Conservation (phyloP, 345 rosid genomes). For the Corchorus capsularis region DNA sequence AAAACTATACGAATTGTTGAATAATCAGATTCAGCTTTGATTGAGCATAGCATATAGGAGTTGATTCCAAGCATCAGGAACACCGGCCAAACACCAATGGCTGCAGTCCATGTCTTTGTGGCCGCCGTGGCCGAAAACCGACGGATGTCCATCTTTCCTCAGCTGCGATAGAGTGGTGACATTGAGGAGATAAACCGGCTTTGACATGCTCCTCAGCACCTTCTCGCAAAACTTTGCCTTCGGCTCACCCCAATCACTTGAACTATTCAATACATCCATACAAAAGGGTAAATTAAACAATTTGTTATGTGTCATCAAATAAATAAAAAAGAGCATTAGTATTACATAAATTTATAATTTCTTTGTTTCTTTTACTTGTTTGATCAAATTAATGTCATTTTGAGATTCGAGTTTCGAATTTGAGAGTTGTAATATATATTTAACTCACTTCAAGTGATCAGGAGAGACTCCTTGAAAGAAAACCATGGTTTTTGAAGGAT, state of each 20-base stretch:
- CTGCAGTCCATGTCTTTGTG: constrained; percentile 51
- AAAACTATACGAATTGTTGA: too few species aligned
- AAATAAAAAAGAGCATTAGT: too few species aligned
- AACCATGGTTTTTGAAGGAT: constrained; percentile 50
- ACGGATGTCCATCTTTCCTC: constrained; percentile 64
- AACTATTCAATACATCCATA: constrained; percentile 29
- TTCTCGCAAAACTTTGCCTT: constrained; percentile 39
- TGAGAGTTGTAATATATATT: too few species aligned
- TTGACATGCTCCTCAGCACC: constrained; percentile 35
- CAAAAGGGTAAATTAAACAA: neutral
- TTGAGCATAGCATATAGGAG: constrained; percentile 39
- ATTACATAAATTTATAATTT: too few species aligned
- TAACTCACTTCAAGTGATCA: constrained; percentile 51
- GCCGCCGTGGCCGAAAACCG: constrained; percentile 50
- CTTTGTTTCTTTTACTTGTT: neutral
- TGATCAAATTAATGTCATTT: neutral
- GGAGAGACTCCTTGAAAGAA: constrained; percentile 82
- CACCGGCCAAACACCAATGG: constrained; percentile 71
- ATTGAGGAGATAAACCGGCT: constrained; percentile 43
- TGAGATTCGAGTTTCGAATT: too few species aligned
- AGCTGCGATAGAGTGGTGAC: constrained; percentile 48
- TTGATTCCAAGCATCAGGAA: constrained; percentile 67
- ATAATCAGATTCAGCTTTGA: neutral
- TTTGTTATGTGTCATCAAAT: too few species aligned
- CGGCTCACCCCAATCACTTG: constrained; percentile 59